Base-by-base conservation (phyloP, 805 yeast species). In the Candida peoriensis region DNA sequence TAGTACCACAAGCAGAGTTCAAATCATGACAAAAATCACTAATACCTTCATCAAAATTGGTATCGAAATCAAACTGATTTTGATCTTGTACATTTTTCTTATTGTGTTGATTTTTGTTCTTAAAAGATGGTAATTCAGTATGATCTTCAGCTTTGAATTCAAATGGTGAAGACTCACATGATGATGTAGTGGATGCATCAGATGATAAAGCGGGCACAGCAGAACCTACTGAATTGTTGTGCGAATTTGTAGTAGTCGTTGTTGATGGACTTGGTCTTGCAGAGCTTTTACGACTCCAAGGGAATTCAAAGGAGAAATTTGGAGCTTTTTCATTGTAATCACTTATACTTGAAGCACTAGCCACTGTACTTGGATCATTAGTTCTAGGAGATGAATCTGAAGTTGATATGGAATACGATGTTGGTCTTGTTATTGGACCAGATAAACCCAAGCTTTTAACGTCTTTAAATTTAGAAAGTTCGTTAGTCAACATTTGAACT, bases 1-100 rank as follows among this genome's bases (percentile, higher is more conserved):
- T 78, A 6, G 80, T 78, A 13, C 96, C 97, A 60, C 97, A 89
- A 1, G 88, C 97, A 55, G 77, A 71, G 42, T 75, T 73, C 52
- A 90, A 68, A 47, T 78, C 75, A 18, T 73, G 72, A 54, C 97
- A 90, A 55, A 90, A 90, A 20, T 74, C 76, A 39, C 74, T 72
- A 36, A 80, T 78, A 45, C 80, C 78, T 52, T 84, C 90, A 50
- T 78, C 82, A 54, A 77, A 82, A 37, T 68, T 59, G 12, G 63
- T 60, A 27, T 57, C 54, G 39, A 63, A 64, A 38, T 62, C 51
- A 38, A 61, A 61, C 18, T 60, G 59, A 25, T 51, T 40, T 8
- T 39, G 26, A 10, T 39, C 36, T n/a, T 28, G 18, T 17, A 33
- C 34, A 12, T 20, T 16, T 12, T 24, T 35, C 18, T 24, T 22